Evolutionary conservation across 208 protist species (phyloP), one percentile per base, ranked within the genome.

Genomic region (Endotrypanum monterogeii): DNA sequence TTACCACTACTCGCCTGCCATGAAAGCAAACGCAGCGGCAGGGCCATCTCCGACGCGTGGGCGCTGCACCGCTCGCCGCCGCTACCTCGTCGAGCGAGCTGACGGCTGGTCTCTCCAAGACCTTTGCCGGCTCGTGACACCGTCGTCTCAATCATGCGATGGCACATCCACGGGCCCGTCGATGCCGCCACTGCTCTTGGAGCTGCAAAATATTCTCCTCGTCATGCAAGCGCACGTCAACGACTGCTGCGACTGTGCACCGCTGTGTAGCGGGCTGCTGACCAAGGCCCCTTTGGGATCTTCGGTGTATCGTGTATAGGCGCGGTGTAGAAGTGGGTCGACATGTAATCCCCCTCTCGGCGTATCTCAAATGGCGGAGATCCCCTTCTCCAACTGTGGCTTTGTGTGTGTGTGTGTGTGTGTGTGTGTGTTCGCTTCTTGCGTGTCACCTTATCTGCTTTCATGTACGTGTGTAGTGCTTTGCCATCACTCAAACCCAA

Each of bases 31-130:
- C 18, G 30, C 58, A 63, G 58, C 25, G 58, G 18, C 58, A 16
- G 32, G 35, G 58, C 8, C 11, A 50, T 9, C 18, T 9, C 30
- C 66, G 20, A 28, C 28, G 0, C 20, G 32, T 68, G 62, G 25
- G 44, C 62, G 44, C 30, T 65, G 69, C 55, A 0, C 30, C 5
- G 39, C 70, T 28, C 56, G 37, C 12, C 76, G 76, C 6, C 76
- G 76, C 18, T 80, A 80, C 55, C 39, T 80, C 14, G 69, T 80
- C 30, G 76, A 80, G 46, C 58, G 69, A 18, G 70, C 69, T 2
- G 76, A 80, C 18, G 76, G 76, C 0, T 80, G 76, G 70, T 80
- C 76, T 30, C 30, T 80, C 41, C 54, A 46, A 39, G 76, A 80
- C 48, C 69, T 80, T 5, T 32, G 58, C n/a, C 69, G 76, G 1